A percentile compares a stretch with the other conserved stretches of the same genome.
Conservation (phyloP, 2,329 filamentous ascomycete genomes). For the Nemania sp. region DNA sequence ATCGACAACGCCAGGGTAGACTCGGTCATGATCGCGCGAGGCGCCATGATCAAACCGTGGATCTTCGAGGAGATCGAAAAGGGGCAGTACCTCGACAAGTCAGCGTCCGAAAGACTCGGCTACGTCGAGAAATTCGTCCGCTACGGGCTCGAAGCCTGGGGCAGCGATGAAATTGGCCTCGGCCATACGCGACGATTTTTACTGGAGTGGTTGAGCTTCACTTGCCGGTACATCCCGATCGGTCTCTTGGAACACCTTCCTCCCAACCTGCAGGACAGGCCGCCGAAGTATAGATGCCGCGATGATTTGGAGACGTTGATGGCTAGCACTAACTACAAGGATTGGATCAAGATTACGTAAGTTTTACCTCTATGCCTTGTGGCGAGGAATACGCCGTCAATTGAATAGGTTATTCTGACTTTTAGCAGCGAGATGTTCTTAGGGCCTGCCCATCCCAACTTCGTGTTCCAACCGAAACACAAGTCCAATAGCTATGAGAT, state of each 20-base stretch:
- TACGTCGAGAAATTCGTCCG: constrained; percentile 91
- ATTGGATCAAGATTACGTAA: constrained; percentile 99
- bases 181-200: constrained; percentile 92
- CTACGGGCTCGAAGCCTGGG: constrained; percentile 94
- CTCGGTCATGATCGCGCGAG: constrained; percentile 96
- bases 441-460: constrained; percentile 87
- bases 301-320: constrained; percentile 95
- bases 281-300: constrained; percentile 84
- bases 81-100: constrained; percentile 96
- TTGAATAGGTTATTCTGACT: constrained; percentile 20
- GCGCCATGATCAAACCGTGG: constrained; percentile 97
- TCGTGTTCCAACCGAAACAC: constrained; percentile 97
- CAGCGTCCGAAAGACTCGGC: constrained; percentile 82
- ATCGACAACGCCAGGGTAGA: constrained; percentile 84
- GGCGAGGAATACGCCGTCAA: neutral
- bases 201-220: constrained; percentile 95
- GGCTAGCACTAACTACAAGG: constrained; percentile 89
- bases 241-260: constrained; percentile 90
- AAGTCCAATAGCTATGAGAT: constrained; percentile 93
- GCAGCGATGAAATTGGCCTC: constrained; percentile 92
- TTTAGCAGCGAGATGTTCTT: constrained; percentile 90
- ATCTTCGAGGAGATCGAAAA: constrained; percentile 95
- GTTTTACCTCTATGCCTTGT: constrained; percentile 52
- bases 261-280: constrained; percentile 87
- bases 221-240: constrained; percentile 89